Evolutionary conservation across 768 basidiomycete species (phyloP), one percentile per base, ranked within the genome.

Genomic region (Amanita fuliginea): DNA sequence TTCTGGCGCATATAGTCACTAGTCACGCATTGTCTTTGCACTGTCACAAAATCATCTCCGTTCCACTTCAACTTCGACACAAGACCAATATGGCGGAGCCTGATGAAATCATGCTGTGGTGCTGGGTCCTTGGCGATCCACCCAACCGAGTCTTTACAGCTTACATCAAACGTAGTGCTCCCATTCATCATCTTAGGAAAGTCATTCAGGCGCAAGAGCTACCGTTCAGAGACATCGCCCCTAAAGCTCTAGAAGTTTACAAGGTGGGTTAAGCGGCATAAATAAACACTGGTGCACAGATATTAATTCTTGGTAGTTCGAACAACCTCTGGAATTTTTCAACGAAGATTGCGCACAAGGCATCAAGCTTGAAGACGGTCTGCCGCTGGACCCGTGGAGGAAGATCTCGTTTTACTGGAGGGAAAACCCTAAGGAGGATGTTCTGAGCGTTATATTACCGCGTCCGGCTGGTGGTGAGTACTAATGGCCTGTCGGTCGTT

Each of bases 371-470:
- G 40, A 42, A 42, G 21, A 21, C 6, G 0, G 26, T 43, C 42
- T 1, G 24, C 42, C 0, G 16, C 6, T 43, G 42, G 6, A 28
- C 1, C 6, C 24, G 24, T 30, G 26, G 4, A n/a, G 4, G 3
- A 1, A 0, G n/a, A 24, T 42, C 19, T 42, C 19, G 40, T 42
- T 16, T 11, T 42, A 4, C 13, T 42, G 40, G 21, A 22, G 6
- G 40, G 10, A 22, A 42, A 9, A 42, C 40, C 40, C 40, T 42
- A 9, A 0, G 40, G 10, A 24, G 40, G 19, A 39, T 16, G 13
- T 42, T 42, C 21, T 42, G 40, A 22, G 40, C 40, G 40, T 42
- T 42, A 42, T 42, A 42, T 42, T 42, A 24, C 40, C 40, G 40
- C 40, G 16, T 42, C 40, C 40, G 40, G 19, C 21, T 30, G 26